These are phyloP conservation scores for Xylaria palmicola DNA, from an alignment of 495 filamentous ascomycete genomes.

Conservation along the genomic window DNA sequence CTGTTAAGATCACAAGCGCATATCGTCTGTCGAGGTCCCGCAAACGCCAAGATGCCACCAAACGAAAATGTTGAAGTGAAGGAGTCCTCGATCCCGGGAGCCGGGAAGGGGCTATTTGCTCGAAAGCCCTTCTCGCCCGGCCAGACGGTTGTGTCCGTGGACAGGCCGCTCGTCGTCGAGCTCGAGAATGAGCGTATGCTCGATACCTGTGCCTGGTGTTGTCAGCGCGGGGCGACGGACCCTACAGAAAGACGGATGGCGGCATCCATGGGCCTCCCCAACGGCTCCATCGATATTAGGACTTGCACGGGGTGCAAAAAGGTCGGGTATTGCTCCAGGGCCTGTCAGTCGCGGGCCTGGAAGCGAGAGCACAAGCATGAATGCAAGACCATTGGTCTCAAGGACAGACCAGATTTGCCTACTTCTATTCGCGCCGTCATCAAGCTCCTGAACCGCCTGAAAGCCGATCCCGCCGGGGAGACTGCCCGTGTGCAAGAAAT, in stretches of 20 bases:
- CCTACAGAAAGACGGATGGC: not conserved
- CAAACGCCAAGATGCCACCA: slow-evolving; percentile 9
- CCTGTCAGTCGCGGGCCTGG: slow-evolving; percentile 17
- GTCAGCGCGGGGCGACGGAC: slow-evolving; percentile 5
- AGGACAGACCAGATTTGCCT: slow-evolving; percentile 8
- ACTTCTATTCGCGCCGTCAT: slow-evolving; percentile 2
- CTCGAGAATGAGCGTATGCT: slow-evolving; percentile 12
- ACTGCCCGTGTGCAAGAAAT: not conserved
- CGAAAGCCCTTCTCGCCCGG: slow-evolving; percentile 8
- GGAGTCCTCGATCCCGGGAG: slow-evolving; percentile 4
- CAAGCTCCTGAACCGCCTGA: slow-evolving; percentile 9
- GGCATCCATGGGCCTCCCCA: slow-evolving; percentile 13
- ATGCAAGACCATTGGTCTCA: slow-evolving; percentile 3
- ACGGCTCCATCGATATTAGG: slow-evolving; percentile 7
- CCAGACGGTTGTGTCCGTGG: slow-evolving; percentile 2
- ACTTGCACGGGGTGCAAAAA: slow-evolving; percentile 8
- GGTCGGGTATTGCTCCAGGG: slow-evolving; percentile 13
- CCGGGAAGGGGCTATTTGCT: slow-evolving; percentile 12
- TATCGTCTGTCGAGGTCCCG: not conserved
- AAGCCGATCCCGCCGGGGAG: not conserved
- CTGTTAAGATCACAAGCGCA: not conserved
- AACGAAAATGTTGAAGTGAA: slow-evolving; percentile 11
- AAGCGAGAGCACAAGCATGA: slow-evolving; percentile 16
- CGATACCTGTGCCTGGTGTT: slow-evolving; percentile 17
- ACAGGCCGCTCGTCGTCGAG: slow-evolving; percentile 13